A percentile compares a stretch with the other conserved stretches of the same genome.
These are phyloP conservation scores for Sporothrix humicola DNA, from an alignment of 2,329 filamentous ascomycete species.

Conservation along the genomic window DNA sequence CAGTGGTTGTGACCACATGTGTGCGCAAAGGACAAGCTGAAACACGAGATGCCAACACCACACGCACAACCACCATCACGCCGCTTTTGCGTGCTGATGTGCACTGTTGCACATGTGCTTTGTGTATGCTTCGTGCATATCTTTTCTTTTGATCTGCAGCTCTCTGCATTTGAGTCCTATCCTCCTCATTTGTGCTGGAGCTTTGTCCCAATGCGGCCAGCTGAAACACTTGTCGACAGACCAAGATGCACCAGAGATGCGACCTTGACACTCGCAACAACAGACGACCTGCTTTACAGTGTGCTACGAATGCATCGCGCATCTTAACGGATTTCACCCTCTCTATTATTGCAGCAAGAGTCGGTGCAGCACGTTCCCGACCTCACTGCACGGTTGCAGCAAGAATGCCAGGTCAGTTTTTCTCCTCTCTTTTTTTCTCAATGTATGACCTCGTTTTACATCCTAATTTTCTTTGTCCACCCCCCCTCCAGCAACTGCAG, in stretches of 20 bases:
- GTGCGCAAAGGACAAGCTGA: background rate
- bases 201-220: constrained; percentile 1
- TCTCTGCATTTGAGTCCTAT: background rate
- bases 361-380: no score
- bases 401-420: no score
- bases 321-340: background rate
- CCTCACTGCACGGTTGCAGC: no score
- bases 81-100: background rate
- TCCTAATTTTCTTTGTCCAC: background rate
- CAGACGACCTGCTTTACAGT: no score
- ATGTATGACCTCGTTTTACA: background rate
- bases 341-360: background rate
- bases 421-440: background rate
- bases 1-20: background rate
- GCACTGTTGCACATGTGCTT: background rate
- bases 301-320: background rate
- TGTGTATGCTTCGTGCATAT: no score
- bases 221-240: constrained; percentile 1
- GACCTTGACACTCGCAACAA: background rate
- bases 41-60: constrained; percentile 16
- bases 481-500: background rate
- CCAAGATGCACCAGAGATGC: constrained; percentile 4
- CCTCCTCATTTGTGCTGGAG: background rate
- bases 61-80: constrained; percentile 1
- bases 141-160: constrained; percentile 1